phyloP scores from a whole-genome alignment of 306 rosid species.

The Cucurbita moschata region DNA sequence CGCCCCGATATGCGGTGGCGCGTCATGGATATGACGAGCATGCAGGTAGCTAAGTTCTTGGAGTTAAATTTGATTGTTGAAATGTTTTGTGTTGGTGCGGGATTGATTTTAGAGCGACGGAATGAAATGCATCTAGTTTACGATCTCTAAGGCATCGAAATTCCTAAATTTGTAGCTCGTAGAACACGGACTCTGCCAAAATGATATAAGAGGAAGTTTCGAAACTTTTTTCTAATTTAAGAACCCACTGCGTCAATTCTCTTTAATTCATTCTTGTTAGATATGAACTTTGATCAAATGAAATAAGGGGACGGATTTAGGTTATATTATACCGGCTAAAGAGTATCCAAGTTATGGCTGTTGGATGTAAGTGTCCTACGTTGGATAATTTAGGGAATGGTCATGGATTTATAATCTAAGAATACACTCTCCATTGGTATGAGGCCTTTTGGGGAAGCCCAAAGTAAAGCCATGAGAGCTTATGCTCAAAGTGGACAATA shows the following conservation, averaged over 20 bases:
- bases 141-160: neutral
- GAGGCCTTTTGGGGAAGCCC: too few species aligned
- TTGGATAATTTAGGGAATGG: too few species aligned
- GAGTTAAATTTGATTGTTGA: neutral
- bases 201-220: neutral
- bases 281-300: neutral
- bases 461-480: too few species aligned
- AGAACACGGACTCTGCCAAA: neutral
- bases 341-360: neutral
- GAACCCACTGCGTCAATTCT: neutral
- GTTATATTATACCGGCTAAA: neutral
- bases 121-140: neutral
- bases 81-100: neutral
- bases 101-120: neutral
- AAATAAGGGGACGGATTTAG: neutral
- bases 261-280: neutral
- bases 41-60: conserved; percentile 38
- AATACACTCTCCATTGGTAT: too few species aligned
- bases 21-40: conserved; percentile 78
- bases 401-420: too few species aligned
- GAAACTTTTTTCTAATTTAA: neutral
- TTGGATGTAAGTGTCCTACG: too few species aligned
- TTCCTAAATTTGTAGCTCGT: neutral
- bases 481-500: too few species aligned
- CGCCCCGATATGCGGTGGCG: conserved; percentile 95